phyloP scores from a whole-genome alignment of 2,329 filamentous ascomycete species.

The Beauveria rudraprayagi region DNA sequence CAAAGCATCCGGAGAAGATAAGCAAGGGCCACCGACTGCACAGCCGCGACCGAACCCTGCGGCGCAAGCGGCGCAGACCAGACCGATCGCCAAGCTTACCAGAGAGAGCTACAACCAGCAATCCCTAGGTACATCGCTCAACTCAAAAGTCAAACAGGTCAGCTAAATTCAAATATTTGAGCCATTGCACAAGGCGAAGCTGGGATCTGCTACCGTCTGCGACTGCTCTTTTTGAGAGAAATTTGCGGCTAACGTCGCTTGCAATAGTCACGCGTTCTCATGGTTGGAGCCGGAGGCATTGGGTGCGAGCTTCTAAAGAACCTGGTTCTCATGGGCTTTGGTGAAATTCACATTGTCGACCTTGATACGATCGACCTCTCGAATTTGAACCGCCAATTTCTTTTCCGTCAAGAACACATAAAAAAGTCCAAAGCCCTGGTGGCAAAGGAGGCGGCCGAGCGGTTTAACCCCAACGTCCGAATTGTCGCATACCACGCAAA shows the following conservation, averaged over 20 bases:
- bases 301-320: slow-evolving; percentile 98
- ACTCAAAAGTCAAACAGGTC: slow-evolving; percentile 63
- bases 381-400: slow-evolving; percentile 95
- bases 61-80: slow-evolving; percentile 15
- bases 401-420: slow-evolving; percentile 94
- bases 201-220: not conserved
- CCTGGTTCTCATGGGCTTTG: slow-evolving; percentile 83
- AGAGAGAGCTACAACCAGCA: slow-evolving; percentile 53
- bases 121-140: slow-evolving; percentile 58
- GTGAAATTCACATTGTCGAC: slow-evolving; percentile 89
- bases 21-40: not conserved
- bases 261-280: slow-evolving; percentile 69
- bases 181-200: not conserved
- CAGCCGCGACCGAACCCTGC: slow-evolving; percentile 10
- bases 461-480: slow-evolving; percentile 82
- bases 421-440: slow-evolving; percentile 95
- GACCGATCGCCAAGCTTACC: slow-evolving; percentile 21
- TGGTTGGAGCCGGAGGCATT: slow-evolving; percentile 95
- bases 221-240: not conserved
- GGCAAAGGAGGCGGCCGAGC: slow-evolving; percentile 82
- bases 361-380: slow-evolving; percentile 97
- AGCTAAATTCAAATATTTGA: slow-evolving; percentile 14
- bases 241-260: not conserved
- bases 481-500: slow-evolving; percentile 88
- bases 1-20: not conserved